Conservation (phyloP, 768 basidiomycete genomes). For the Suillus americanus region DNA sequence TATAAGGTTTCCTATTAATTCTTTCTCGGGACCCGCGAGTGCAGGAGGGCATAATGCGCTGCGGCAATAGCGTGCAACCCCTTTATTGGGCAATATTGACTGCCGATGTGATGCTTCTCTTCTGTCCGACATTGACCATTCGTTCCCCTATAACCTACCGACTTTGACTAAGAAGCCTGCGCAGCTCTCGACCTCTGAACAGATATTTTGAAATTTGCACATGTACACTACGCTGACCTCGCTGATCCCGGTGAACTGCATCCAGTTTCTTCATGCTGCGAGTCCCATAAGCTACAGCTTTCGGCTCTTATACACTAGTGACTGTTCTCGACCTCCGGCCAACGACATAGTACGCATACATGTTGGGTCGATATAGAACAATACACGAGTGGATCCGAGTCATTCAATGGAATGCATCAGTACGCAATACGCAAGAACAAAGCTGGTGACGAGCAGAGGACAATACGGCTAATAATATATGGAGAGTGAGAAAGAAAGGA, state of each 20-base stretch:
- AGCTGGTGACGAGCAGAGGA: background rate
- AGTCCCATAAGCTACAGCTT: too few species aligned
- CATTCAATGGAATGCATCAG: background rate
- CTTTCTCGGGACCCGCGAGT: background rate
- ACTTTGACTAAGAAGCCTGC: too few species aligned
- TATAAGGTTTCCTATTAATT: background rate
- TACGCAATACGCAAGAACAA: background rate
- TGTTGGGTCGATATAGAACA: too few species aligned
- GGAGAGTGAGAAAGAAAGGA: background rate
- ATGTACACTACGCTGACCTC: too few species aligned
- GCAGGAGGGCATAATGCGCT: background rate
- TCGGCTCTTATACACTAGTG: too few species aligned
- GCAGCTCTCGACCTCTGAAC: background rate
- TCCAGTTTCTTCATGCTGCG: too few species aligned
- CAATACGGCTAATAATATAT: too few species aligned
- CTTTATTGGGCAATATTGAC: background rate
- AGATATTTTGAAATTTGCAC: too few species aligned
- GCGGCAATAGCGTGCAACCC: background rate
- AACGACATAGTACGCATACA: too few species aligned
- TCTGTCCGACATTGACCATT: background rate
- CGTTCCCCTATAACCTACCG: too few species aligned
- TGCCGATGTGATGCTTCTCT: background rate
- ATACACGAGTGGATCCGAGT: background rate
- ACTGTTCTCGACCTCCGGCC: too few species aligned
- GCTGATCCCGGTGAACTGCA: too few species aligned